Percentiles rank a stretch among this genome's conserved stretches.
phyloP scores from a whole-genome alignment of 1,139 yeast species.

The Nematodospora anomalae region DNA sequence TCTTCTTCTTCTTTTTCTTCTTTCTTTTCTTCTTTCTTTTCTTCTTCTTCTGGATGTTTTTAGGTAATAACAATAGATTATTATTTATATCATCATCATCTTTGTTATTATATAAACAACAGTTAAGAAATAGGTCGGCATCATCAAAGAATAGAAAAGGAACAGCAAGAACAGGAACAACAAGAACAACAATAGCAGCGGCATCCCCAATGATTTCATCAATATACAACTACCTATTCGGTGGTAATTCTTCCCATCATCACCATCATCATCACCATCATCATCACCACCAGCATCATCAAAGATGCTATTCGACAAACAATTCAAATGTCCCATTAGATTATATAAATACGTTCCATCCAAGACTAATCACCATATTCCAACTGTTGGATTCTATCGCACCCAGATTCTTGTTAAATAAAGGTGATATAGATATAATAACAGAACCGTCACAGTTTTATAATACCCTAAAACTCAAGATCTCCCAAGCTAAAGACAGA shows the following conservation, averaged over 20 bases:
- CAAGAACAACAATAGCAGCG: neutral
- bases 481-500: conserved; percentile 53
- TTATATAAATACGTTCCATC: conserved; percentile 37
- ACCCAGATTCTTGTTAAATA: conserved; percentile 63
- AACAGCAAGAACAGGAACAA: neutral
- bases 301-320: conserved; percentile 24
- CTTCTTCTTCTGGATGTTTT: conserved; percentile 4
- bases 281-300: conserved; percentile 2
- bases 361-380: conserved; percentile 48
- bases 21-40: too few relatives aligned
- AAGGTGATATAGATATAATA: conserved; percentile 64
- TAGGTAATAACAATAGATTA: neutral
- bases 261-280: conserved; percentile 1
- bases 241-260: conserved; percentile 4
- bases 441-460: conserved; percentile 73
- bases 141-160: neutral
- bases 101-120: conserved; percentile 1
- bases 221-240: conserved; percentile 10
- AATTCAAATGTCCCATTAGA: conserved; percentile 23
- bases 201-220: conserved; percentile 9
- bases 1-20: too few relatives aligned
- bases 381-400: conserved; percentile 64
- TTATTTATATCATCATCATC: conserved; percentile 2
- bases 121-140: conserved; percentile 1
- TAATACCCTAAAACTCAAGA: conserved; percentile 54